Base-by-base conservation (phyloP, 306 rosid species). In the Ormosia emarginata region DNA sequence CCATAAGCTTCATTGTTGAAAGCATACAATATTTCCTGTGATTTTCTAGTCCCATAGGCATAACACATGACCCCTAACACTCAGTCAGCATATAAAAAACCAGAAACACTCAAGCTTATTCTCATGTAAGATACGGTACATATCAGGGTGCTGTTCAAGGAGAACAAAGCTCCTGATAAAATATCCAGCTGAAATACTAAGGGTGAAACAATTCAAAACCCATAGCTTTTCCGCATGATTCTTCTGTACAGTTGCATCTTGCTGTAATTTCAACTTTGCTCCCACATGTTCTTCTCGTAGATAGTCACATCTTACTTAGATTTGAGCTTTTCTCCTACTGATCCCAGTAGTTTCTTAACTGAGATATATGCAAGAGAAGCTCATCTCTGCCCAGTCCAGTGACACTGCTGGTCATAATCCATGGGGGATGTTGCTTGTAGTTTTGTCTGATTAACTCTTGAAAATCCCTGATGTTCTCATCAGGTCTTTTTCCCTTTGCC, bases 351-450 rank as follows among this genome's bases (percentile, higher is more conserved):
- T 93, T 91, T 74, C 97, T 83, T 50, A 93, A 88, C 85, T 95
- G 98, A 47, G 94, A 95, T 88, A 91, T 87, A 72, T 95, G 97
- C 77, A 91, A 91, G 65, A 93, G 94, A 70, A 91, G 90, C 53
- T 93, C 98, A 80, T 95, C 98, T 67, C 98, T 89, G 61, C 98
- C 98, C 67, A 93, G 61, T 80, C 97, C 95, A 30, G 97, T 93
- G 67, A 89, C 90, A 70, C 98, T 89, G 89, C 98, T 93, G 8
- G 98, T 93, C 98, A 95, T 90, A 82, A 95, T 93, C 97, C 98
- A 95, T 6, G 98, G 91, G 41, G 97, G 94, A 75, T 93, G 94
- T 66, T 81, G 79, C 86, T 84, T 81, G 87, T 90, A 93, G 83
- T 90, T 88, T 83, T 91, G 80, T 83, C 66, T 71, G 46, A 95